Percentiles rank a stretch among this genome's conserved stretches.
These are phyloP conservation scores for Stemphylium lycopersici DNA, from an alignment of 2,329 filamentous ascomycete species.

Conservation along the genomic window DNA sequence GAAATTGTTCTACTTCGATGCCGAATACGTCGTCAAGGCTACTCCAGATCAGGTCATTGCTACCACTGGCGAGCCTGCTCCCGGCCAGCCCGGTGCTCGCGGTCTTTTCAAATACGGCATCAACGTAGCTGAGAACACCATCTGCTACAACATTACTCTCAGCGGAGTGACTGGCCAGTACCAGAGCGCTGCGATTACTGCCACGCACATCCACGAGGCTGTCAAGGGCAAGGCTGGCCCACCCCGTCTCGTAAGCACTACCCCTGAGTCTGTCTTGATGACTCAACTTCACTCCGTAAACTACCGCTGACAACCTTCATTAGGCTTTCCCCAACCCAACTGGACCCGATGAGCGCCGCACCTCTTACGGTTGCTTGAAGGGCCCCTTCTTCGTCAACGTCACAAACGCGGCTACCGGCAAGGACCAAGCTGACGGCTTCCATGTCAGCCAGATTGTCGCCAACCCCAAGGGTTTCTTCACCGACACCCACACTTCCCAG, in stretches of 20 bases:
- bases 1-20: constrained; percentile 54
- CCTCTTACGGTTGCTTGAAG: constrained; percentile 35
- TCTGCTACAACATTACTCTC: constrained; percentile 61
- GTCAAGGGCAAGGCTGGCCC: constrained; percentile 55
- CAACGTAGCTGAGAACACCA: constrained; percentile 54
- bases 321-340: constrained; percentile 34
- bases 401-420: constrained; percentile 43
- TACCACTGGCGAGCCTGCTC: constrained; percentile 44
- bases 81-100: constrained; percentile 53
- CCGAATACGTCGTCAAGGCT: constrained; percentile 56
- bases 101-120: constrained; percentile 62
- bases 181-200: constrained; percentile 57
- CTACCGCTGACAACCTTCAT: background rate
- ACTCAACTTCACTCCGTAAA: background rate
- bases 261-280: constrained; percentile 18
- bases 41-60: constrained; percentile 59
- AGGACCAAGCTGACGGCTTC: constrained; percentile 57
- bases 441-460: constrained; percentile 58
- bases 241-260: constrained; percentile 51
- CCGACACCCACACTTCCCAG: constrained; percentile 59
- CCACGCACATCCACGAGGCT: constrained; percentile 63
- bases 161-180: constrained; percentile 58
- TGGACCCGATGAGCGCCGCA: constrained; percentile 46
- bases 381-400: constrained; percentile 35
- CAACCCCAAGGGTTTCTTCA: constrained; percentile 59